phyloP scores from a whole-genome alignment of 805 yeast species.

The Candida ponderosae region DNA sequence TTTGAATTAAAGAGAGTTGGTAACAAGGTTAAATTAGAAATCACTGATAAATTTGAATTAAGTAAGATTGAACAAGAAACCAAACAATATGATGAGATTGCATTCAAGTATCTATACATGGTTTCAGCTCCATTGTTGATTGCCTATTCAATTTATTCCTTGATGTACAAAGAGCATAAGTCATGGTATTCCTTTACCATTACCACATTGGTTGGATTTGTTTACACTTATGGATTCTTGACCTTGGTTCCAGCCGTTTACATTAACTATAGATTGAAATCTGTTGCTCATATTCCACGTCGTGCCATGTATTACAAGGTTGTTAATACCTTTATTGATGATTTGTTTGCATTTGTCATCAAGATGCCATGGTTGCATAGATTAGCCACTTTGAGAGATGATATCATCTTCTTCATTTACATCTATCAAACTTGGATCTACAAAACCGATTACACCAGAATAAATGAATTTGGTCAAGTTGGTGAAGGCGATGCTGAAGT shows the following conservation, averaged over 20 bases:
- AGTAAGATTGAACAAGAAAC: conserved; percentile 30
- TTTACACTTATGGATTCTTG: conserved; percentile 33
- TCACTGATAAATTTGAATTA: conserved; percentile 26
- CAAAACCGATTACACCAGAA: conserved; percentile 29
- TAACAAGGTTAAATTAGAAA: conserved; percentile 4
- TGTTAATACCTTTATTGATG: conserved; percentile 32
- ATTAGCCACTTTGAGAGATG: conserved; percentile 33
- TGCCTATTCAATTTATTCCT: conserved; percentile 28
- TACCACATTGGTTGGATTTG: conserved; percentile 31
- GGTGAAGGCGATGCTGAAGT: conserved; percentile 20
- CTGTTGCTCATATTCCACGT: conserved; percentile 34
- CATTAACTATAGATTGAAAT: conserved; percentile 32
- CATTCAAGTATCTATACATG: conserved; percentile 28
- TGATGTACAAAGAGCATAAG: conserved; percentile 29
- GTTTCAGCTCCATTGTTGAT: conserved; percentile 27
- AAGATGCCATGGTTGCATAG: conserved; percentile 35
- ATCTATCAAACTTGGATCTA: conserved; percentile 33
- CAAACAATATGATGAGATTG: conserved; percentile 31
- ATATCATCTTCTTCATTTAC: conserved; percentile 31
- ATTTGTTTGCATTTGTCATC: conserved; percentile 32
- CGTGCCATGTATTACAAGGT: conserved; percentile 34
- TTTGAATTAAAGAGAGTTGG: conserved; percentile 16
- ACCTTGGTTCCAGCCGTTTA: conserved; percentile 32
- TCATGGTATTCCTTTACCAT: conserved; percentile 35
- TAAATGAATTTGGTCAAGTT: conserved; percentile 30